Conservation (phyloP, 2,329 filamentous ascomycete species). For the Pyrenochaeta sp. region DNA sequence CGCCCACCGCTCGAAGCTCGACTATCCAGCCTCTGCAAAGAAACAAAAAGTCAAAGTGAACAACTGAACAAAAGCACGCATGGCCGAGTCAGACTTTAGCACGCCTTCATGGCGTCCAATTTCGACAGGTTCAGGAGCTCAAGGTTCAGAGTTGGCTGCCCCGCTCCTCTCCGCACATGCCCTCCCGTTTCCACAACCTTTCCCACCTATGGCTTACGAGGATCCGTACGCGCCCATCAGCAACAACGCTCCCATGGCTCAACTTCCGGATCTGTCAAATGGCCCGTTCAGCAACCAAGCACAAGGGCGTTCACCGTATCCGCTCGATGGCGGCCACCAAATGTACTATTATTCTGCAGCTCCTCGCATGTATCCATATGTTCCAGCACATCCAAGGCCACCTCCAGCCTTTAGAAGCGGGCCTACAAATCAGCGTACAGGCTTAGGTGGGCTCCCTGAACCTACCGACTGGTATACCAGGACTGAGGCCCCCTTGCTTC, state of each 20-base stretch:
- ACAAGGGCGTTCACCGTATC: slow-evolving; percentile 14
- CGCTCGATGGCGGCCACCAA: slow-evolving; percentile 11
- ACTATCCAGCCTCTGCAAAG: slow-evolving; percentile 3
- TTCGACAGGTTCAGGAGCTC: slow-evolving; percentile 24
- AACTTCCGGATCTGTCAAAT: slow-evolving; percentile 15
- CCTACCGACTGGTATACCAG: slow-evolving; percentile 5
- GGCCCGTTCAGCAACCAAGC: slow-evolving; percentile 13
- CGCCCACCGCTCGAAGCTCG: background rate
- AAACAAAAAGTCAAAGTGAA: background rate
- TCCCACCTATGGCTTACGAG: slow-evolving; percentile 15
- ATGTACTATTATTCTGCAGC: slow-evolving; percentile 14
- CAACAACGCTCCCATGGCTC: slow-evolving; percentile 18
- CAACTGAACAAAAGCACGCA: slow-evolving; percentile 16
- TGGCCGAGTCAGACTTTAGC: slow-evolving; percentile 39
- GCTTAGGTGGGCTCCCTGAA: slow-evolving; percentile 9
- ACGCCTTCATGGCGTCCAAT: slow-evolving; percentile 24
- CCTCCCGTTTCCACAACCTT: slow-evolving; percentile 21
- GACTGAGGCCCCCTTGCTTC: slow-evolving; percentile 12
- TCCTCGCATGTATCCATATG: slow-evolving; percentile 13
- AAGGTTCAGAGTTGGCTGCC: slow-evolving; percentile 27
- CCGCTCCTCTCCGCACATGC: slow-evolving; percentile 24
- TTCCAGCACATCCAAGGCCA: slow-evolving; percentile 17
- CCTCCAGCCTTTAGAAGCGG: slow-evolving; percentile 28
- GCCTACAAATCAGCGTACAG: slow-evolving; percentile 7
- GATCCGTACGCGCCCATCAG: slow-evolving; percentile 8